Evolutionary conservation across 495 filamentous ascomycete species (phyloP), one percentile per base, ranked within the genome.

Genomic region (Tuber magnatum): DNA sequence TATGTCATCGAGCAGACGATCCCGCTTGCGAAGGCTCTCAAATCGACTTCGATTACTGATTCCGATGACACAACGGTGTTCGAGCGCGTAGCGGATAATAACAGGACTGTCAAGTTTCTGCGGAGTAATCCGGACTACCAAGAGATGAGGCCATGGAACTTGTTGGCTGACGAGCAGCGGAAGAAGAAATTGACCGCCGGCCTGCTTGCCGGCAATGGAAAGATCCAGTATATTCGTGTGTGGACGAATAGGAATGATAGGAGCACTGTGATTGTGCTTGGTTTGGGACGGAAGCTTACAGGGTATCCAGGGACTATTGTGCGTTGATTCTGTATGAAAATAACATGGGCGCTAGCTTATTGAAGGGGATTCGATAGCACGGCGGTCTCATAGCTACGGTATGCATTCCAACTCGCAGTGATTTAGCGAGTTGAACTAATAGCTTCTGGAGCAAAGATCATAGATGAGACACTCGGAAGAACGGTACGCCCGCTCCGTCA

Each of bases 381-480:
- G 77, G 77, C 3, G 77, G 77, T 70, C 44, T 79, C 70, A 65
- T 79, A 24, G 77, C 76, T 43, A 79, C 77, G 70, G 77, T 79
- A 75, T 73, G 70, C 32, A n/a, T 43, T 61, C 38, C 18, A 0
- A 44, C 6, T 46, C 43, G 3, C 51, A 38, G 24, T 5, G n/a
- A 35, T 32, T 65, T 65, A 7, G n/a, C 16, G 20, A 20, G 40
- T 22, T n/a, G 77, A 51, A 75, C 44, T 32, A 43, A 38, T 48
- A 18, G 28, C 68, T 24, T 68, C 4, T 41, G 28, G 28, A 51
- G 70, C 43, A 39, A 70, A 79, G 77, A 70, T 79, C 46, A 46
- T 78, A 28, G 77, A 79, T 73, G 77, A 79, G 70, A 76, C 76
- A 51, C 76, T 79, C 18, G 77, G 77, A 75, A 79, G 77, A 79